phyloP scores from a whole-genome alignment of 1,284 basidiomycete species.

The Cutaneotrichosporon mucoides region DNA sequence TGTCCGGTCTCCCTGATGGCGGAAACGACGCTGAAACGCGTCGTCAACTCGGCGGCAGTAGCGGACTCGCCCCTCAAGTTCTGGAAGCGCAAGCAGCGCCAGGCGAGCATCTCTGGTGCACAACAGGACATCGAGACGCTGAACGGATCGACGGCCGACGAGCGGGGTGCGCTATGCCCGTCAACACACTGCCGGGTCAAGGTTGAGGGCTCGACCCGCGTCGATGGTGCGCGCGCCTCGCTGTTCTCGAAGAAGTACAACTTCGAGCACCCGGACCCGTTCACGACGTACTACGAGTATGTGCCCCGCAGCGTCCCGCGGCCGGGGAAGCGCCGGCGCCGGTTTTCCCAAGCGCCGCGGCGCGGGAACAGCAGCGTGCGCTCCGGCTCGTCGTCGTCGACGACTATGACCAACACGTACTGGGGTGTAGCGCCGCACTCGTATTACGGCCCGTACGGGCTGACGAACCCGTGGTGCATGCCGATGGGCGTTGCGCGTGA shows the following conservation, averaged over 20 bases:
- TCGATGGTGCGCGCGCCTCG: not conserved
- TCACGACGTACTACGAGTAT: slow-evolving; percentile 9
- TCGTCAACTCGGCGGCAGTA: not conserved
- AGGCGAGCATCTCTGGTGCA: not conserved
- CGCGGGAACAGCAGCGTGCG: not conserved
- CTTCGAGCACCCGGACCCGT: slow-evolving; percentile 11
- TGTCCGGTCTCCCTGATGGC: slow-evolving; percentile 6
- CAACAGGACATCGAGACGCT: not conserved
- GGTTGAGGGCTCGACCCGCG: not conserved
- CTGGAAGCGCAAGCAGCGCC: slow-evolving; percentile 4
- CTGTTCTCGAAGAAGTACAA: not conserved
- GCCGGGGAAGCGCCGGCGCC: not conserved
- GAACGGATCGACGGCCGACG: slow-evolving; percentile 1
- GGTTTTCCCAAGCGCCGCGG: not conserved
- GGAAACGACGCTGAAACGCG: not conserved
- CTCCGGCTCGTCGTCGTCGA: not conserved
- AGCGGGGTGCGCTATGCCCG: slow-evolving; percentile 12
- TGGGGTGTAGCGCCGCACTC: slow-evolving; percentile 16
- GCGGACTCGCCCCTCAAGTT: slow-evolving; percentile 6
- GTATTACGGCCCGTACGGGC: slow-evolving; percentile 1
- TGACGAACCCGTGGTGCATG: slow-evolving; percentile 5
- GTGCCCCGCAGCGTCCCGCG: slow-evolving; percentile 7
- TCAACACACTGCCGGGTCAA: slow-evolving; percentile 16
- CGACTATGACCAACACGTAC: slow-evolving; percentile 3
- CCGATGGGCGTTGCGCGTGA: not conserved